phyloP scores from a whole-genome alignment of 352 stramenopile species.

The Globisporangium iwayamae region DNA sequence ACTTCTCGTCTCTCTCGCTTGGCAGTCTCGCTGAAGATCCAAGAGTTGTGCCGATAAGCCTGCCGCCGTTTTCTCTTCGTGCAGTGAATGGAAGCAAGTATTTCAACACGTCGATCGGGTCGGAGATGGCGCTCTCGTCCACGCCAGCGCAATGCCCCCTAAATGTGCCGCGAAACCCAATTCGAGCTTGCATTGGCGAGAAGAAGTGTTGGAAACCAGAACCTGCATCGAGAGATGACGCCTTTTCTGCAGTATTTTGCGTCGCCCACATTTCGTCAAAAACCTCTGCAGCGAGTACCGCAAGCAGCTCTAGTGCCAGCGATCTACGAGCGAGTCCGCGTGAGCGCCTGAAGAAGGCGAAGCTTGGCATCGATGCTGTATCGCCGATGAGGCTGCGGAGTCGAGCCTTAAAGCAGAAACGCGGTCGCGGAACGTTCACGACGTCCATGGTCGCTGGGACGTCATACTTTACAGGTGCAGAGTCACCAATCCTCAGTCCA shows the following conservation, averaged over 20 bases:
- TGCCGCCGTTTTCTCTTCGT: constrained; percentile 1
- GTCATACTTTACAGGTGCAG: neutral
- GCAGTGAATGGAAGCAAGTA: constrained; percentile 5
- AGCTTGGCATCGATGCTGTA: neutral
- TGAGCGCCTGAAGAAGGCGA: neutral
- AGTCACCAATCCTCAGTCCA: neutral
- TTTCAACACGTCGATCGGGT: neutral
- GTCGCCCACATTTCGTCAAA: neutral
- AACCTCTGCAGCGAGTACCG: neutral
- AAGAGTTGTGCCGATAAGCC: no score
- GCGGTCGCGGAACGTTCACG: constrained; percentile 4
- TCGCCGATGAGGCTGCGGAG: constrained; percentile 1
- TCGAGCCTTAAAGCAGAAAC: neutral
- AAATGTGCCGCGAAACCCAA: neutral
- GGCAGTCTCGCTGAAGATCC: neutral
- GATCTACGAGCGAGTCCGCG: neutral
- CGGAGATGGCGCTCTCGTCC: constrained; percentile 14
- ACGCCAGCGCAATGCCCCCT: constrained; percentile 4
- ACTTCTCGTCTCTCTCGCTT: neutral
- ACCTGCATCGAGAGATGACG: neutral
- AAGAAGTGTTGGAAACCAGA: neutral
- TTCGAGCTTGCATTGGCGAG: neutral
- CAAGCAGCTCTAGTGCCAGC: neutral
- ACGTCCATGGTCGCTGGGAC: constrained; percentile 6
- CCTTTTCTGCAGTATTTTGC: constrained; percentile 6